Evolutionary conservation across 164 flowering plant genomes (phyloP).

Genomic region (Vitis cinerea): DNA sequence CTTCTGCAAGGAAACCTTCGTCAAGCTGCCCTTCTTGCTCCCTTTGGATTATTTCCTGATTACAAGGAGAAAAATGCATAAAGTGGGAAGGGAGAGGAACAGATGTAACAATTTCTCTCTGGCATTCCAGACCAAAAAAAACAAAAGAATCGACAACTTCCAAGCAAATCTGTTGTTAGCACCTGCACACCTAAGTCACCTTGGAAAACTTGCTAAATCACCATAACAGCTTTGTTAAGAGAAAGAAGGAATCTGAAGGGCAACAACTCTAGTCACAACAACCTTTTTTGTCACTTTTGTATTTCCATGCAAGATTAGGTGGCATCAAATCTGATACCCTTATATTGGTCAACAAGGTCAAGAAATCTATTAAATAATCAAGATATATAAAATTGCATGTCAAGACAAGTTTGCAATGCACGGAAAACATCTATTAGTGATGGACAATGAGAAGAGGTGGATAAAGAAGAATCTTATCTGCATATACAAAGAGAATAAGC

Average conservation of each 20-base stretch:
- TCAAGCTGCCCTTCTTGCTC: conserved; percentile 88
- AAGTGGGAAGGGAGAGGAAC: background rate
- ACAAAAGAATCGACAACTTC: background rate
- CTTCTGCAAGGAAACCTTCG: conserved; percentile 93
- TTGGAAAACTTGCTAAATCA: background rate
- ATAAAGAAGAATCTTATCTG: background rate
- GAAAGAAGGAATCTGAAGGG: background rate
- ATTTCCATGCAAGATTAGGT: background rate
- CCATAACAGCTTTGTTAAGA: background rate
- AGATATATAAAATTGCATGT: no score
- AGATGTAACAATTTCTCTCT: background rate
- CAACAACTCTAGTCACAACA: background rate
- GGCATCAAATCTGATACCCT: background rate
- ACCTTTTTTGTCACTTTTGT: background rate
- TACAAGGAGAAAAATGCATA: background rate
- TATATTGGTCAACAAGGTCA: conserved; percentile 1
- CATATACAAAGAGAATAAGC: no score
- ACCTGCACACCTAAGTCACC: background rate
- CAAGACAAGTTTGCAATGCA: background rate
- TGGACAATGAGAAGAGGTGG: background rate
- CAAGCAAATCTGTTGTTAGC: background rate
- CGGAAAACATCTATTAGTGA: background rate
- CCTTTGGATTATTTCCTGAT: conserved; percentile 70
- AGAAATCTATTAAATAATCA: background rate
- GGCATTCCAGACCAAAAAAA: background rate